These are phyloP conservation scores for Craspedostauros australis DNA, from an alignment of 108 stramenopile species.

Conservation along the genomic window DNA sequence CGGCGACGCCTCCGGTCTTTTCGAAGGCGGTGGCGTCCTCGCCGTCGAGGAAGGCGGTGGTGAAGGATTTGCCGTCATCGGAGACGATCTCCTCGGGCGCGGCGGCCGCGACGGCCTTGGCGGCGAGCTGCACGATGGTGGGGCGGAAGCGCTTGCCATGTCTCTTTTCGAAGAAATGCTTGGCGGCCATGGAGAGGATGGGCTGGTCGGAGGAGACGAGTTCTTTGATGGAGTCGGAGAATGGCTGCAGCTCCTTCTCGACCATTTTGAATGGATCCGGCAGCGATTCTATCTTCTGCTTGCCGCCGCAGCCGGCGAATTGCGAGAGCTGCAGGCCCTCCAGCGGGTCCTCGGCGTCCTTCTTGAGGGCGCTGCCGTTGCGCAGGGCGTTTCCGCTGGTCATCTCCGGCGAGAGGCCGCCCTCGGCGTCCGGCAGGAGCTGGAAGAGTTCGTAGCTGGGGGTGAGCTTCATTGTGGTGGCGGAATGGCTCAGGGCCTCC, in stretches of 20 bases:
- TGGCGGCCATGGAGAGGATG: slow-evolving; percentile 94
- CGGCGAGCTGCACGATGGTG: slow-evolving; percentile 90
- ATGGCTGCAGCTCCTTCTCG: slow-evolving; percentile 89
- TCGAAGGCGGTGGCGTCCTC: slow-evolving; percentile 12
- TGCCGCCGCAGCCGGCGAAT: slow-evolving; percentile 53
- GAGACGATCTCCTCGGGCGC: slow-evolving; percentile 38
- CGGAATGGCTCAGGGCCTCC: slow-evolving; percentile 76
- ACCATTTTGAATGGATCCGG: slow-evolving; percentile 88
- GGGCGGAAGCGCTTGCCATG: slow-evolving; percentile 96
- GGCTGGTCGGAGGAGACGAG: slow-evolving; percentile 96
- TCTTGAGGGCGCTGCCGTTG: slow-evolving; percentile 46
- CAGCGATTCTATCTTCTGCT: slow-evolving; percentile 54
- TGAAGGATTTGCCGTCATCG: slow-evolving; percentile 1
- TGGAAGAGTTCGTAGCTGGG: slow-evolving; percentile 84
- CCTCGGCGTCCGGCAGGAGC: slow-evolving; percentile 65
- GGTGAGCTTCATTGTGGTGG: slow-evolving; percentile 81
- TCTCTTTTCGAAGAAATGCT: slow-evolving; percentile 96
- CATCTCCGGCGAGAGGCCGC: slow-evolving; percentile 46
- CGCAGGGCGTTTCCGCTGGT: slow-evolving; percentile 67
- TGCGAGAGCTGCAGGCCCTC: slow-evolving; percentile 46
- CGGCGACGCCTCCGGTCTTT: slow-evolving; percentile 27
- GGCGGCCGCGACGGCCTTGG: slow-evolving; percentile 78
- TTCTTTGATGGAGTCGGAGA: slow-evolving; percentile 92
- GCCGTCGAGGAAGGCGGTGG: slow-evolving; percentile 3
- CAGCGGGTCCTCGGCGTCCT: slow-evolving; percentile 45